Percentiles rank a stretch among this genome's conserved stretches.
Evolutionary conservation across 2,329 filamentous ascomycete genomes (phyloP).

Genomic region (Sarocladium strictum): DNA sequence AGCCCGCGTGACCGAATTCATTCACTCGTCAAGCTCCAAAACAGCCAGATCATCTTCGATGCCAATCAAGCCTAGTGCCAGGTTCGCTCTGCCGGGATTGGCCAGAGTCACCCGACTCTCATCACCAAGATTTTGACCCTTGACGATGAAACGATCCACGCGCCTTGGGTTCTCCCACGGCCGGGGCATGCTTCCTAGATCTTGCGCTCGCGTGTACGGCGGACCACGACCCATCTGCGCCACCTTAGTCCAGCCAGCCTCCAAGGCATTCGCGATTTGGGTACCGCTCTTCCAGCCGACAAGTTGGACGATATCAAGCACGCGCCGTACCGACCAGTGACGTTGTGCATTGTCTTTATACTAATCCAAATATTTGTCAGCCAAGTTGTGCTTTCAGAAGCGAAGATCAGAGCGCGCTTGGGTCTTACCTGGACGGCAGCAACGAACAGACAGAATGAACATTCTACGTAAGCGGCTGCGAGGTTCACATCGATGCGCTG

Average conservation of each 20-base stretch:
- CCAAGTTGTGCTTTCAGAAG: not conserved
- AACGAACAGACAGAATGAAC: slow-evolving; percentile 78
- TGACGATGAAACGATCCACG: slow-evolving; percentile 4
- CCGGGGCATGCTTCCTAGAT: slow-evolving; percentile 24
- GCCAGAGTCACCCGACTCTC: slow-evolving; percentile 50
- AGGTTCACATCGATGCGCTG: slow-evolving; percentile 58
- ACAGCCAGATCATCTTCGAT: slow-evolving; percentile 70
- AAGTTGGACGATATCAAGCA: slow-evolving; percentile 69
- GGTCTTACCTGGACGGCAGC: slow-evolving; percentile 63
- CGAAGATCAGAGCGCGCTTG: not conserved
- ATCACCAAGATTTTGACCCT: slow-evolving; percentile 17
- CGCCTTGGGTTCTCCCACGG: slow-evolving; percentile 35
- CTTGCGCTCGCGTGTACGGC: slow-evolving; percentile 1
- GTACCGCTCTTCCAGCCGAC: slow-evolving; percentile 84
- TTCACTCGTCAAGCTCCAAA: slow-evolving; percentile 46
- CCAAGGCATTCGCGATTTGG: slow-evolving; percentile 77
- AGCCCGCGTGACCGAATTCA: slow-evolving; percentile 7
- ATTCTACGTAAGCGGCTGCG: slow-evolving; percentile 74
- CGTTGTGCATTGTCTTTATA: slow-evolving; percentile 68
- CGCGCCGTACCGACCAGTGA: slow-evolving; percentile 67
- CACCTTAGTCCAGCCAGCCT: slow-evolving; percentile 75
- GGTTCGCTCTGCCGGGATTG: slow-evolving; percentile 59
- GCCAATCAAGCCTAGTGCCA: slow-evolving; percentile 71
- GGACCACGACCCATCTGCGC: slow-evolving; percentile 70
- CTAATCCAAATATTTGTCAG: slow-evolving; percentile 31